Evolutionary conservation across 164 flowering plant genomes (phyloP).

Genomic region (Nymphaea thermarum): DNA sequence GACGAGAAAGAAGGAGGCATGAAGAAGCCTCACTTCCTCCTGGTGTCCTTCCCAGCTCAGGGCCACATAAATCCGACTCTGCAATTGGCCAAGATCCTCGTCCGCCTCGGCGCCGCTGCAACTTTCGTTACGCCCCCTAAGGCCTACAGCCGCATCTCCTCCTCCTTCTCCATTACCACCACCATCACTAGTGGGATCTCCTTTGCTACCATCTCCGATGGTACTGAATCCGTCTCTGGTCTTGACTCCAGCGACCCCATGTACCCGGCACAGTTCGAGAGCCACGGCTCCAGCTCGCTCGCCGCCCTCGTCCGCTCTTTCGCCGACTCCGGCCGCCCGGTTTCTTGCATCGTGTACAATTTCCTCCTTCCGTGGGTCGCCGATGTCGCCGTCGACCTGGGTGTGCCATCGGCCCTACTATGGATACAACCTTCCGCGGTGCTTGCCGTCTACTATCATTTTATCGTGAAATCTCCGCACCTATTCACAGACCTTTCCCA

Average conservation of each 20-base stretch:
- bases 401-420: constrained; percentile 20
- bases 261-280: constrained; percentile 9
- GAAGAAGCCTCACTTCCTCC: constrained; percentile 17
- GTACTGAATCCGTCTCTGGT: constrained; percentile 31
- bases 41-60: constrained; percentile 30
- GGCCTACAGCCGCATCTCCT: constrained; percentile 18
- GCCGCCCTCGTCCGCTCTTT: not conserved
- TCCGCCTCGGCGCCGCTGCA: constrained; percentile 21
- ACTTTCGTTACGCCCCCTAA: constrained; percentile 27
- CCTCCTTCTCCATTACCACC: not conserved
- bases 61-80: constrained; percentile 48
- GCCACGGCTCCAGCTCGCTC: constrained; percentile 8
- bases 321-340: constrained; percentile 7
- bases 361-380: constrained; percentile 37
- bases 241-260: not conserved
- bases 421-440: constrained; percentile 36
- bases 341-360: constrained; percentile 31
- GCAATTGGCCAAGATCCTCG: constrained; percentile 33
- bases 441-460: constrained; percentile 7
- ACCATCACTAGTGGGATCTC: constrained; percentile 14
- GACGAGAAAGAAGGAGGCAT: not conserved
- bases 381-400: constrained; percentile 18
- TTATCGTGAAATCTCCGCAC: constrained; percentile 1
- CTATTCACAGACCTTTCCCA: not conserved
- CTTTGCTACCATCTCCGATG: constrained; percentile 34